Conservation (phyloP, 1,284 basidiomycete genomes). For the Schizophyllum amplum region DNA sequence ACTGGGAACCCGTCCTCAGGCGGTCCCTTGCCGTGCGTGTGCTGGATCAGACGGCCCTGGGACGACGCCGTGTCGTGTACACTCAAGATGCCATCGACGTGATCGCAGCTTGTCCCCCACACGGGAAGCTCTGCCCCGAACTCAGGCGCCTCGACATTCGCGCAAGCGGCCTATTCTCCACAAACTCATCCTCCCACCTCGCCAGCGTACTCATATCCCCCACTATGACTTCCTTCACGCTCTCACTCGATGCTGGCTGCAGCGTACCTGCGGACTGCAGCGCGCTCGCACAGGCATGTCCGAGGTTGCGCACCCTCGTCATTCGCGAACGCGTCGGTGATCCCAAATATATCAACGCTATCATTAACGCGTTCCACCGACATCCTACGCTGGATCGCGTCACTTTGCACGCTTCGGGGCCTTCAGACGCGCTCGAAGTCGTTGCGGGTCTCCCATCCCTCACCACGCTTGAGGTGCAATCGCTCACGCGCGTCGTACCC, state of each 20-base stretch:
- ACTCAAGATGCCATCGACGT: not conserved
- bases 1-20: not conserved
- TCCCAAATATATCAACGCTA: not conserved
- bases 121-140: not conserved
- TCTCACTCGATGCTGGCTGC: not conserved
- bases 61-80: not conserved
- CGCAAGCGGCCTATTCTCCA: not conserved
- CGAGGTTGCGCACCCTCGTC: not conserved
- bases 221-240: not conserved
- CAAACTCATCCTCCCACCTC: not conserved
- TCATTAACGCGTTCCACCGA: not conserved
- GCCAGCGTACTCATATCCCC: not conserved
- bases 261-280: not conserved
- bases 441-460: not conserved
- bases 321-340: not conserved
- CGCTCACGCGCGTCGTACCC: not conserved
- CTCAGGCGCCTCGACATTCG: not conserved
- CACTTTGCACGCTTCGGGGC: not conserved
- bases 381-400: not conserved
- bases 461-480: not conserved
- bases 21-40: not conserved
- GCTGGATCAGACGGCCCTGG: not conserved
- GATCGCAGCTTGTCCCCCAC: not conserved
- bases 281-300: not conserved
- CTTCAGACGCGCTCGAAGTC: not conserved